phyloP scores from a whole-genome alignment of 2,329 filamentous ascomycete species.

The Mariannaea elegans region DNA sequence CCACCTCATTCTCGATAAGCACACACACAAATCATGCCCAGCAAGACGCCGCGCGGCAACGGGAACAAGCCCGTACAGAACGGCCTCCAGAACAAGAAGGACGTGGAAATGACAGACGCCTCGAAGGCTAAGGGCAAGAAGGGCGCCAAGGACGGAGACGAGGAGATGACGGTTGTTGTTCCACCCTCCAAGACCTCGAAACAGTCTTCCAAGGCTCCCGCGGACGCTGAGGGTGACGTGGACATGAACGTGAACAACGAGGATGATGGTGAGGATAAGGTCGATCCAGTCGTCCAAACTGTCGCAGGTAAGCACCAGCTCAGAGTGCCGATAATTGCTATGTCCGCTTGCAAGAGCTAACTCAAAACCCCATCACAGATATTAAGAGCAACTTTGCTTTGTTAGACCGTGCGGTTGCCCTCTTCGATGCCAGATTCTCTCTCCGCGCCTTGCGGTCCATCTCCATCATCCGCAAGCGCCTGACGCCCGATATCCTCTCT shows the following conservation, averaged over 20 bases:
- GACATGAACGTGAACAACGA: constrained; percentile 70
- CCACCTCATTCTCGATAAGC: constrained; percentile 13
- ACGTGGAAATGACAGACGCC: constrained; percentile 77
- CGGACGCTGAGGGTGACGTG: constrained; percentile 75
- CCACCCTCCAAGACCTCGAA: constrained; percentile 74
- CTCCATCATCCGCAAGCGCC: constrained; percentile 91
- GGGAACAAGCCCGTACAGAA: constrained; percentile 76
- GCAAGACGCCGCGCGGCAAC: constrained; percentile 77
- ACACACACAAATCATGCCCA: constrained; percentile 63
- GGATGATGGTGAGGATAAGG: constrained; percentile 62
- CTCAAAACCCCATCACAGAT: constrained; percentile 63
- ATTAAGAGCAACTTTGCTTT: constrained; percentile 95
- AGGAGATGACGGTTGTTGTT: constrained; percentile 84
- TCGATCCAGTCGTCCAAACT: constrained; percentile 68
- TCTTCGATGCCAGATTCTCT: constrained; percentile 95
- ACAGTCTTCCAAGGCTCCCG: constrained; percentile 63
- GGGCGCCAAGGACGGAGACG: constrained; percentile 71
- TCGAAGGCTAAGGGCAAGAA: constrained; percentile 74
- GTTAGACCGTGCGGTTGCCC: constrained; percentile 87
- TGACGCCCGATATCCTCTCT: constrained; percentile 82
- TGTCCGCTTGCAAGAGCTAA: constrained; percentile 30
- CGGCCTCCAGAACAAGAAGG: constrained; percentile 67
- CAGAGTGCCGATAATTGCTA: neutral
- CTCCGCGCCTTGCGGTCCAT: constrained; percentile 94
- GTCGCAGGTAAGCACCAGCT: constrained; percentile 62